These are phyloP conservation scores for Tolypocladium inflatum DNA, from an alignment of 2,329 filamentous ascomycete species.

Conservation along the genomic window DNA sequence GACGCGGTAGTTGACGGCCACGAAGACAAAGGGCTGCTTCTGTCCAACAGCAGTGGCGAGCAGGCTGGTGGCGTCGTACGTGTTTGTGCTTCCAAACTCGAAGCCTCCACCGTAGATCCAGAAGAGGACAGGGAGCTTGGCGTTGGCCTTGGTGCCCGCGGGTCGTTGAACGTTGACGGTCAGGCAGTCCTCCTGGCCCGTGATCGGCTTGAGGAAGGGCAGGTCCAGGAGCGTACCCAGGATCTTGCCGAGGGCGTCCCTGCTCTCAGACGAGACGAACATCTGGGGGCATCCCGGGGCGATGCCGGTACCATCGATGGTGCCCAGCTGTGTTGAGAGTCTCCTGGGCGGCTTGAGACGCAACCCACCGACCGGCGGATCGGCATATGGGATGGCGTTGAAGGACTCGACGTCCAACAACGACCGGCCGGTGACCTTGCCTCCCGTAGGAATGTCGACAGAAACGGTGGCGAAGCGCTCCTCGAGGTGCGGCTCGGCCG, in stretches of 20 bases:
- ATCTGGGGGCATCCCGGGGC: slow-evolving; percentile 66
- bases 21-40: slow-evolving; percentile 55
- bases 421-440: slow-evolving; percentile 44
- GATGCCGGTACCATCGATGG: slow-evolving; percentile 46
- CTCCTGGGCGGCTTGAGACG: slow-evolving; percentile 59
- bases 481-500: slow-evolving; percentile 18
- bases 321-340: slow-evolving; percentile 47
- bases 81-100: slow-evolving; percentile 38
- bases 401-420: slow-evolving; percentile 52
- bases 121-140: slow-evolving; percentile 56
- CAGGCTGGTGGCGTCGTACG: slow-evolving; percentile 42
- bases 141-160: slow-evolving; percentile 38
- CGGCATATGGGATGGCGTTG: slow-evolving; percentile 66
- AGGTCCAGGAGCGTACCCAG: slow-evolving; percentile 41
- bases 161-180: slow-evolving; percentile 52
- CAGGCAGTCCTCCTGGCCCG: slow-evolving; percentile 55
- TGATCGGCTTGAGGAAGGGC: slow-evolving; percentile 46
- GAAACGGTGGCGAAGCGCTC: slow-evolving; percentile 37
- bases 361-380: slow-evolving; percentile 55
- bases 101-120: slow-evolving; percentile 66
- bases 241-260: slow-evolving; percentile 29
- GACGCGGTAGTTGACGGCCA: slow-evolving; percentile 69
- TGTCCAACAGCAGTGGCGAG: slow-evolving; percentile 32
- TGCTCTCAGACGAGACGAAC: slow-evolving; percentile 40
- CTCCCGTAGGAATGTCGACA: slow-evolving; percentile 46